Percentiles rank a stretch among this genome's conserved stretches.
phyloP scores from a whole-genome alignment of 2,329 filamentous ascomycete species.

The Fonsecaea nubica region DNA sequence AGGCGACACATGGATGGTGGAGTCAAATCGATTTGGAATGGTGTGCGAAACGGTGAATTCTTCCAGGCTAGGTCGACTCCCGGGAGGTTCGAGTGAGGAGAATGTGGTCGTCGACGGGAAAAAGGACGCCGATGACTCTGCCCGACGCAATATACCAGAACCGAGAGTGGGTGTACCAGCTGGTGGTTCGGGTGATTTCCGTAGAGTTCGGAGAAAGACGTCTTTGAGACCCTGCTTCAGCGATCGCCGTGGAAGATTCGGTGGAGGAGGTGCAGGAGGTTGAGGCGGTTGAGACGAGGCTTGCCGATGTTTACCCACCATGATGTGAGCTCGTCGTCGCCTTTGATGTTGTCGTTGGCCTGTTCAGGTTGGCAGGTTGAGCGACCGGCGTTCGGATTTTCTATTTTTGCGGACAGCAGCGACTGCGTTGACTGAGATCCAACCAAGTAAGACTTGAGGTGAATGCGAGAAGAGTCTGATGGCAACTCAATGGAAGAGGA shows the following conservation, averaged over 20 bases:
- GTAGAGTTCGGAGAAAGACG: slow-evolving; percentile 32
- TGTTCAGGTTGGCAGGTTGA: not conserved
- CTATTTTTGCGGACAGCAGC: not conserved
- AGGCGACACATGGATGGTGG: slow-evolving; percentile 14
- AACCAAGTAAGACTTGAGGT: not conserved
- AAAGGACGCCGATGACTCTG: slow-evolving; percentile 13
- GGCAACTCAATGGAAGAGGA: not conserved
- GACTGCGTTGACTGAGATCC: not conserved
- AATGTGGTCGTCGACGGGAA: slow-evolving; percentile 28
- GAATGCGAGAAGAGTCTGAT: not conserved
- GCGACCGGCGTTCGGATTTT: slow-evolving; percentile 3
- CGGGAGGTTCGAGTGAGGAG: slow-evolving; percentile 26
- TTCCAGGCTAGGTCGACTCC: slow-evolving; percentile 31
- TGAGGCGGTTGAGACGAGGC: not conserved
- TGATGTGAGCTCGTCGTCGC: slow-evolving; percentile 5
- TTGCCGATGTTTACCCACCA: slow-evolving; percentile 31
- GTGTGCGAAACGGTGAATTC: slow-evolving; percentile 28
- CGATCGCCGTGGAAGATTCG: slow-evolving; percentile 30
- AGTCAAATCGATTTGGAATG: slow-evolving; percentile 27
- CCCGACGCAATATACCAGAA: slow-evolving; percentile 36
- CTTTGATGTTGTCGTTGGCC: not conserved
- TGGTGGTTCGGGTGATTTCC: slow-evolving; percentile 21
- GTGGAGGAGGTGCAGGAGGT: not conserved
- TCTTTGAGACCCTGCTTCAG: slow-evolving; percentile 39
- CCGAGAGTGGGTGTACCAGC: slow-evolving; percentile 29